A percentile compares a stretch with the other conserved stretches of the same genome.
These are phyloP conservation scores for Xylariaceae sp. DNA, from an alignment of 2,329 filamentous ascomycete genomes.

Conservation along the genomic window DNA sequence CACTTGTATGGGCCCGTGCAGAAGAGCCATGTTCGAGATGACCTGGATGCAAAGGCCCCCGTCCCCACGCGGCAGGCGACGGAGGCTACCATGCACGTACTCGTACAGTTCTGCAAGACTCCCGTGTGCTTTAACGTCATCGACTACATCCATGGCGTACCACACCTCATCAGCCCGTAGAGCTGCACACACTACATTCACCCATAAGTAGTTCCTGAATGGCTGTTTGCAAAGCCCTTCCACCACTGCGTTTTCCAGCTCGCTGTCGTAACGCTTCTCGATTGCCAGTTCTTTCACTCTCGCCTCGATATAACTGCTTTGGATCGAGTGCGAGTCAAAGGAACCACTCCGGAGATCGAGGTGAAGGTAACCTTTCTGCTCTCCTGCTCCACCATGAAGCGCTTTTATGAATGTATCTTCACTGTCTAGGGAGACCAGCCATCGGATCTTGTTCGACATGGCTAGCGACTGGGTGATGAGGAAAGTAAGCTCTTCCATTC, in stretches of 20 bases:
- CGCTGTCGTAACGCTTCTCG: background rate
- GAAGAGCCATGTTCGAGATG: background rate
- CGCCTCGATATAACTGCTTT: background rate
- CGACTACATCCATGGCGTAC: background rate
- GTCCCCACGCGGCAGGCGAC: background rate
- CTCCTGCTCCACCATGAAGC: background rate
- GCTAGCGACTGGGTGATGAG: background rate
- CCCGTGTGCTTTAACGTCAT: background rate
- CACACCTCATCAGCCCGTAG: background rate
- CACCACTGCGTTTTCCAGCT: background rate
- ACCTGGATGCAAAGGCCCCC: background rate
- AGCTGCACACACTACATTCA: background rate
- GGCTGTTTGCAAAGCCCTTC: background rate
- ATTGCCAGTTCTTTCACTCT: background rate
- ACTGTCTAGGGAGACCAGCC: background rate
- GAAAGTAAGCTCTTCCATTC: background rate
- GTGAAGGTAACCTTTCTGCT: background rate
- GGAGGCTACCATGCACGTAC: background rate
- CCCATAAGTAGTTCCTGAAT: conserved; percentile 1
- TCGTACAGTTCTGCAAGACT: background rate
- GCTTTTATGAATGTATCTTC: background rate
- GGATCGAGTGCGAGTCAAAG: background rate
- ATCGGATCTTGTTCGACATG: background rate
- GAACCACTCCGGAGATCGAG: background rate
- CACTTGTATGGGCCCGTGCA: background rate